Conservation (phyloP, 192 early-diverging fungal genomes). For the Cladochytrium replicatum region DNA sequence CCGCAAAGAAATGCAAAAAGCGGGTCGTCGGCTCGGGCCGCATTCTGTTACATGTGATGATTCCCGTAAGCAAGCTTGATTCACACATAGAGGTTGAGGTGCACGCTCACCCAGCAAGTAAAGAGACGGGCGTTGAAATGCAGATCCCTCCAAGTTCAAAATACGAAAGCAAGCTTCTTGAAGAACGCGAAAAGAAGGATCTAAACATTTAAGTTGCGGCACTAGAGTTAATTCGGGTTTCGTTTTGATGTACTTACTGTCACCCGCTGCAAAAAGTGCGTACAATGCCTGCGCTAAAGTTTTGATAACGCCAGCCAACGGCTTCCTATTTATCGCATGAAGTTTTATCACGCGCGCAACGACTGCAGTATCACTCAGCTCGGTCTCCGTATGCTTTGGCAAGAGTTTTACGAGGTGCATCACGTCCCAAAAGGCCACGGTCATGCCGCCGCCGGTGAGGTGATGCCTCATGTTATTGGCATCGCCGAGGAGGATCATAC, state of each 20-base stretch:
- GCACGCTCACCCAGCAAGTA: conserved; percentile 61
- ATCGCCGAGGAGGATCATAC: conserved; percentile 83
- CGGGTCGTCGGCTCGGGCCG: conserved; percentile 64
- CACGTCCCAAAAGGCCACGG: conserved; percentile 87
- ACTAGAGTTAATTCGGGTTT: conserved; percentile 2
- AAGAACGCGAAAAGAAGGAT: conserved; percentile 60
- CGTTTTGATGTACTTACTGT: conserved; percentile 35
- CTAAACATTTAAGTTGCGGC: conserved; percentile 13
- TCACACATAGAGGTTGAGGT: background rate
- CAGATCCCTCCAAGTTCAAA: conserved; percentile 75
- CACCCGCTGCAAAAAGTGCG: conserved; percentile 73
- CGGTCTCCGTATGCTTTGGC: conserved; percentile 20
- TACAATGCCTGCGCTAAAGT: conserved; percentile 90
- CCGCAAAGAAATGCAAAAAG: conserved; percentile 85
- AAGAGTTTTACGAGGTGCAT: conserved; percentile 61
- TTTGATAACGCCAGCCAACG: conserved; percentile 68
- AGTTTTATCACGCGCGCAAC: conserved; percentile 49
- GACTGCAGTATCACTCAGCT: conserved; percentile 34
- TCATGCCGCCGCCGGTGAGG: conserved; percentile 78
- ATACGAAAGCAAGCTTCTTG: conserved; percentile 84
- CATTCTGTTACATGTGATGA: conserved; percentile 24
- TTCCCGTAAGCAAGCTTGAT: background rate
- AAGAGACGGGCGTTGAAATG: conserved; percentile 68
- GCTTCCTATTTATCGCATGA: conserved; percentile 70
- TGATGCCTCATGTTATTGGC: conserved; percentile 95